A percentile compares a stretch with the other conserved stretches of the same genome.
phyloP scores from a whole-genome alignment of 2,329 filamentous ascomycete genomes.

The Elsinoe batatas region DNA sequence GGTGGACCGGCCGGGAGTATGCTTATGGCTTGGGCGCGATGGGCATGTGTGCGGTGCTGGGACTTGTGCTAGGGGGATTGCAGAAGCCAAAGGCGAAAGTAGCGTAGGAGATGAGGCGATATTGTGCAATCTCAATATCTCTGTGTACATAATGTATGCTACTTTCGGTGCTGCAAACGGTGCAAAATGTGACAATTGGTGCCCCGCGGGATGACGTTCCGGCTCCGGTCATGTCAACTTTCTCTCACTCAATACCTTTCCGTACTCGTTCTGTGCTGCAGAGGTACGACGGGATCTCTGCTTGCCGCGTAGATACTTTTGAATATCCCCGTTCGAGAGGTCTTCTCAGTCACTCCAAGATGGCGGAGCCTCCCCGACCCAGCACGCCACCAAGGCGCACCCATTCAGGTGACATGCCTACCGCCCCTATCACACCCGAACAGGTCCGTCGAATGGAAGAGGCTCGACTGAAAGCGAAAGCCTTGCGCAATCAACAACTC shows the following conservation, averaged over 20 bases:
- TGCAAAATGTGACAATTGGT: background rate
- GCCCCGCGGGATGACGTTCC: conserved; percentile 11
- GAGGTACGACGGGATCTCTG: no score
- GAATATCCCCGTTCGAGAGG: no score
- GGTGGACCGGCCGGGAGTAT: conserved; percentile 87
- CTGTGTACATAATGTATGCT: background rate
- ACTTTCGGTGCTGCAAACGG: background rate
- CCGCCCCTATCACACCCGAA: conserved; percentile 48
- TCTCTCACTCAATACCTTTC: no score
- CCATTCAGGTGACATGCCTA: conserved; percentile 32
- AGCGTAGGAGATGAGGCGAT: background rate
- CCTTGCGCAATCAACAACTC: conserved; percentile 63
- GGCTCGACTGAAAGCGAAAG: conserved; percentile 79
- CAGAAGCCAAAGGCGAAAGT: conserved; percentile 47
- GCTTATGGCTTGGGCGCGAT: conserved; percentile 74
- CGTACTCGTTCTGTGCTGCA: no score
- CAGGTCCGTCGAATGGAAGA: conserved; percentile 62
- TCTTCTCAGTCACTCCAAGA: conserved; percentile 18
- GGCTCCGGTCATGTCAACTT: background rate
- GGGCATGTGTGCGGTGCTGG: conserved; percentile 66
- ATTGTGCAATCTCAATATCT: conserved; percentile 6
- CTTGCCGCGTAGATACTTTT: no score
- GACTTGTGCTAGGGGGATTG: conserved; percentile 60
- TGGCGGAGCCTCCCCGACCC: conserved; percentile 31
- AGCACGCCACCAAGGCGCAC: conserved; percentile 39